A percentile compares a stretch with the other conserved stretches of the same genome.
Evolutionary conservation across 2,329 filamentous ascomycete species (phyloP).

Genomic region (Hymenoscyphus repandus): DNA sequence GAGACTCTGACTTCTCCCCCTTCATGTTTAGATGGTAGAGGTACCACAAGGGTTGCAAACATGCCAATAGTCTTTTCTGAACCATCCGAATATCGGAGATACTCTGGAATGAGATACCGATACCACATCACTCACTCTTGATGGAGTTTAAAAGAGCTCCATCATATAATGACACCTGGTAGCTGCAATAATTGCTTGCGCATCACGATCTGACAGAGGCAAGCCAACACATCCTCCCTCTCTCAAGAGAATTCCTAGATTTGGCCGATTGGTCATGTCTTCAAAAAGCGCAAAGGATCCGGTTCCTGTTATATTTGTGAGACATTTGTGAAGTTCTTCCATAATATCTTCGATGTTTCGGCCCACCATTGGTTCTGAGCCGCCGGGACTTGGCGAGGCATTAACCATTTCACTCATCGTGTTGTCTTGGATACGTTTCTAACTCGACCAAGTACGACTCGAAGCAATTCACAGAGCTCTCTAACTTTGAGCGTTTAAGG

Average conservation of each 20-base stretch:
- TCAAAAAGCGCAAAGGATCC: conserved; percentile 14
- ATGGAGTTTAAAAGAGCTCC: conserved; percentile 43
- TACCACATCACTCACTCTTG: conserved; percentile 30
- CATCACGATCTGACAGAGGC: conserved; percentile 24
- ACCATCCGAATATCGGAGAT: conserved; percentile 7
- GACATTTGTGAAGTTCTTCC: conserved; percentile 7
- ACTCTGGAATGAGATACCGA: background rate
- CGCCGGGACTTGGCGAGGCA: too few species aligned
- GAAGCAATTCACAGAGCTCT: too few species aligned
- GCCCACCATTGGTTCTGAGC: too few species aligned
- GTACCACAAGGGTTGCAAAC: conserved; percentile 48
- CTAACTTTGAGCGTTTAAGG: too few species aligned
- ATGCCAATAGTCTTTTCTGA: conserved; percentile 43
- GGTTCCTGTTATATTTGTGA: conserved; percentile 11
- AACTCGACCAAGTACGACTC: too few species aligned
- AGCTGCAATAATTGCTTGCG: conserved; percentile 15
- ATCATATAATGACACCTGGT: conserved; percentile 47
- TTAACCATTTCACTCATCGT: too few species aligned
- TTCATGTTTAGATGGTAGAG: conserved; percentile 41
- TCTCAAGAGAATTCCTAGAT: conserved; percentile 24
- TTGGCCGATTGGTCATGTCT: conserved; percentile 3
- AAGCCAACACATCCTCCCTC: conserved; percentile 19
- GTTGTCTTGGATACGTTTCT: too few species aligned
- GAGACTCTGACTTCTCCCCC: conserved; percentile 42
- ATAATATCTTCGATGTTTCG: background rate